Evolutionary conservation across 441 rosid genomes (phyloP).

Genomic region (Melastoma candidum): DNA sequence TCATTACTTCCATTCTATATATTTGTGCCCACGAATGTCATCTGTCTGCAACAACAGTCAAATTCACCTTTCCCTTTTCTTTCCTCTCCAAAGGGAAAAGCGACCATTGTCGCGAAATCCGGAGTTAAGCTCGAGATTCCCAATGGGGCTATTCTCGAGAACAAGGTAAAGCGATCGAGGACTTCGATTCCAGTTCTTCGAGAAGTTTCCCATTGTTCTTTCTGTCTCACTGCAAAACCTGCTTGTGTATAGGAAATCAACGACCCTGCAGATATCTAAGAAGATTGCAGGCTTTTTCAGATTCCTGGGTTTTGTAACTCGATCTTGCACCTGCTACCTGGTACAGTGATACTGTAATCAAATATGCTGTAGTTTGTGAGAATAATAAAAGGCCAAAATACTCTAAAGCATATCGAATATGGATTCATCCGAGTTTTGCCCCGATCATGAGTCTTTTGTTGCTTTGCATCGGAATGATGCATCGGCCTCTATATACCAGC

Average conservation of each 20-base stretch:
- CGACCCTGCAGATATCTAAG: slow-evolving; percentile 55
- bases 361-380: too few species aligned
- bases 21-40: not conserved
- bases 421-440: too few species aligned
- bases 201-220: not conserved
- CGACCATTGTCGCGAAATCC: slow-evolving; percentile 7
- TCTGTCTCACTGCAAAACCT: not conserved
- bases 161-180: slow-evolving; percentile 12
- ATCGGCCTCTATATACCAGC: too few species aligned
- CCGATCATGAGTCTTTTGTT: too few species aligned
- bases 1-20: not conserved
- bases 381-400: too few species aligned
- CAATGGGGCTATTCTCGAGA: slow-evolving; percentile 12
- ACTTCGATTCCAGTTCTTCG: not conserved
- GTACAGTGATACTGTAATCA: not conserved
- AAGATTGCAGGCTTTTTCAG: not conserved
- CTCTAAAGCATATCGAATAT: too few species aligned
- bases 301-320: not conserved
- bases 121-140: slow-evolving; percentile 18
- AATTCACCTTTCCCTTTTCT: not conserved
- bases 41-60: not conserved
- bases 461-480: too few species aligned
- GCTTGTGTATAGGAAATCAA: slow-evolving; percentile 39
- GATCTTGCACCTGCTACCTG: not conserved
- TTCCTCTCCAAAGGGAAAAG: slow-evolving; percentile 11